Conservation (phyloP, 139 green algal genomes). For the Chlorella sp. region DNA sequence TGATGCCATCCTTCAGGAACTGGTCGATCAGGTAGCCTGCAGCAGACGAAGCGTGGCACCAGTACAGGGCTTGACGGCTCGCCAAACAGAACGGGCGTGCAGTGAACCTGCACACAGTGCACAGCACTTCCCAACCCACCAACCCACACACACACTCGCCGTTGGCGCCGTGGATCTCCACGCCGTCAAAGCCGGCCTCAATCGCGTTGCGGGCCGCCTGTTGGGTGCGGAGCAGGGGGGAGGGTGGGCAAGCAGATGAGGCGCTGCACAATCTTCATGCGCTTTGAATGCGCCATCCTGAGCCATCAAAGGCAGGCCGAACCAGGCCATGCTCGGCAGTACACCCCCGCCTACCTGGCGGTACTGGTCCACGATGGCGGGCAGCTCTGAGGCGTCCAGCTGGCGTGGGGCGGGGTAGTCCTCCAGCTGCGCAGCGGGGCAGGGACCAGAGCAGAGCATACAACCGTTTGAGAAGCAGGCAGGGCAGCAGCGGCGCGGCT, state of each 20-base stretch:
- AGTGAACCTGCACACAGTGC: too few species aligned
- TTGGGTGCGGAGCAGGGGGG: not conserved
- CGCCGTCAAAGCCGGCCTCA: constrained; percentile 77
- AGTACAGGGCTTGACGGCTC: too few species aligned
- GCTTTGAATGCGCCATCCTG: too few species aligned
- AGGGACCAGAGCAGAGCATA: not conserved
- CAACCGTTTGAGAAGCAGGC: not conserved
- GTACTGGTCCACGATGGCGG: constrained; percentile 46
- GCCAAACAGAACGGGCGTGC: too few species aligned
- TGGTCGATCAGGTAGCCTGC: constrained; percentile 73
- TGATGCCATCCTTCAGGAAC: constrained; percentile 67
- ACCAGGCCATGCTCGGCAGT: too few species aligned
- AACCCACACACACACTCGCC: too few species aligned
- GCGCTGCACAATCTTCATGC: too few species aligned
- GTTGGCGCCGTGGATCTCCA: constrained; percentile 85
- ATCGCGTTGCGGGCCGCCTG: constrained; percentile 62
- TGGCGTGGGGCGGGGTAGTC: constrained; percentile 33
- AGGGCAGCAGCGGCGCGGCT: not conserved
- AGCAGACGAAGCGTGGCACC: too few species aligned
- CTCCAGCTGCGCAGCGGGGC: not conserved
- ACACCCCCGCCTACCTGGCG: too few species aligned
- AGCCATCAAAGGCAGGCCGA: too few species aligned
- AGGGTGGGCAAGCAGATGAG: too few species aligned
- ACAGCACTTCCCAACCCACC: too few species aligned
- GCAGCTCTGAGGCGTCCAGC: constrained; percentile 59